phyloP scores from a whole-genome alignment of 2,329 filamentous ascomycete species.

The Fusarium sp. region DNA sequence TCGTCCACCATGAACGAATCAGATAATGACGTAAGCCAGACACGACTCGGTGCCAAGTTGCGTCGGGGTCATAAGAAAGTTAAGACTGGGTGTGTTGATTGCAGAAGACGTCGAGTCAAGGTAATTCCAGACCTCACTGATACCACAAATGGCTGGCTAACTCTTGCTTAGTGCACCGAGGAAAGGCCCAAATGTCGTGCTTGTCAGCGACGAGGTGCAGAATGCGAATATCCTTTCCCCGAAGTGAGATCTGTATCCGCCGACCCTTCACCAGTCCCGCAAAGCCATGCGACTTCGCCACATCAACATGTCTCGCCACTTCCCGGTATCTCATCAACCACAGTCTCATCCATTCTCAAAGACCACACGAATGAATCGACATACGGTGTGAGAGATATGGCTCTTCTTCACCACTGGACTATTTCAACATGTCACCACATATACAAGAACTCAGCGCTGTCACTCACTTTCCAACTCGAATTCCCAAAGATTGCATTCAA shows the following conservation, averaged over 20 bases:
- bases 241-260: not conserved
- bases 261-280: not conserved
- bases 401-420: conserved; percentile 10
- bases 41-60: not conserved
- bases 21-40: not conserved
- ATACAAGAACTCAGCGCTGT: conserved; percentile 14
- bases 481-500: not conserved
- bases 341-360: not conserved
- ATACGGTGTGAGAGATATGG: conserved; percentile 1
- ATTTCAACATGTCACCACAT: not conserved
- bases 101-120: conserved; percentile 19
- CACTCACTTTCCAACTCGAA: not conserved
- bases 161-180: conserved; percentile 9
- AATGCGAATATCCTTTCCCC: not conserved
- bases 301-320: not conserved
- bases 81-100: conserved; percentile 8
- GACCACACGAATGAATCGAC: not conserved
- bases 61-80: conserved; percentile 16
- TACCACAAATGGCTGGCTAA: no score
- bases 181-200: conserved; percentile 4
- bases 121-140: no score
- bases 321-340: not conserved
- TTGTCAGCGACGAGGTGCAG: conserved; percentile 3
- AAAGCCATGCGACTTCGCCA: not conserved
- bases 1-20: not conserved